These are phyloP conservation scores for Kazachstania bromeliacearum DNA, from an alignment of 805 yeast genomes.

Conservation along the genomic window DNA sequence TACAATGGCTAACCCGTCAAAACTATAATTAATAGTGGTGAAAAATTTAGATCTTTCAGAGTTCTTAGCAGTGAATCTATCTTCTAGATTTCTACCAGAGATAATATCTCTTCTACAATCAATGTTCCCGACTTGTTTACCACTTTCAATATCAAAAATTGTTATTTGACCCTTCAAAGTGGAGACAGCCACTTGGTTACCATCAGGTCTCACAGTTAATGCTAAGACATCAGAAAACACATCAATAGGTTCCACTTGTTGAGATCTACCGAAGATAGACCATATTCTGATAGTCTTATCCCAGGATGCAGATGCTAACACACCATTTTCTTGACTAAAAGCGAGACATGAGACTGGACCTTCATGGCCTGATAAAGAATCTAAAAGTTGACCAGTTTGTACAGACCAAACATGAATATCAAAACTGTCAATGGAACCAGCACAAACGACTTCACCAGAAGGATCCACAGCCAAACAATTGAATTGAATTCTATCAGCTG, in stretches of 20 bases:
- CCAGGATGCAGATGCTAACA: conserved; percentile 90
- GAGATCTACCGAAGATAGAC: conserved; percentile 83
- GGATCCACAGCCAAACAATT: conserved; percentile 90
- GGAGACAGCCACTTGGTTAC: conserved; percentile 80
- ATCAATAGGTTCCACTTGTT: conserved; percentile 84
- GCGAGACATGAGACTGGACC: conserved; percentile 88
- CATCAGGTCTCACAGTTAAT: conserved; percentile 81
- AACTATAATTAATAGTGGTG: conserved; percentile 71
- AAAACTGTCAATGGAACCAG: conserved; percentile 83
- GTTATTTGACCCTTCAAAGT: conserved; percentile 82
- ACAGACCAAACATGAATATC: conserved; percentile 96
- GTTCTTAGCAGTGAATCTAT: conserved; percentile 70
- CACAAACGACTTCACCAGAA: conserved; percentile 92
- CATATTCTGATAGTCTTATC: conserved; percentile 89
- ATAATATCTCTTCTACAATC: conserved; percentile 84
- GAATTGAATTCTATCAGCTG: conserved; percentile 81
- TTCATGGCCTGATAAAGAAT: conserved; percentile 83
- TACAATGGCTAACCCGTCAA: conserved; percentile 78
- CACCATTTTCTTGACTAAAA: conserved; percentile 69
- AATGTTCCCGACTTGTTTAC: conserved; percentile 69
- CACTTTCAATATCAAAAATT: conserved; percentile 75
- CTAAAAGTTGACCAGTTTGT: conserved; percentile 86
- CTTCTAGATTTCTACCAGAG: conserved; percentile 74
- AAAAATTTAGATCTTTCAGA: conserved; percentile 79
- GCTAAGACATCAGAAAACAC: conserved; percentile 76